A percentile compares a stretch with the other conserved stretches of the same genome.
Conservation (phyloP, 495 filamentous ascomycete species). For the Pseudotulostoma volvatum region DNA sequence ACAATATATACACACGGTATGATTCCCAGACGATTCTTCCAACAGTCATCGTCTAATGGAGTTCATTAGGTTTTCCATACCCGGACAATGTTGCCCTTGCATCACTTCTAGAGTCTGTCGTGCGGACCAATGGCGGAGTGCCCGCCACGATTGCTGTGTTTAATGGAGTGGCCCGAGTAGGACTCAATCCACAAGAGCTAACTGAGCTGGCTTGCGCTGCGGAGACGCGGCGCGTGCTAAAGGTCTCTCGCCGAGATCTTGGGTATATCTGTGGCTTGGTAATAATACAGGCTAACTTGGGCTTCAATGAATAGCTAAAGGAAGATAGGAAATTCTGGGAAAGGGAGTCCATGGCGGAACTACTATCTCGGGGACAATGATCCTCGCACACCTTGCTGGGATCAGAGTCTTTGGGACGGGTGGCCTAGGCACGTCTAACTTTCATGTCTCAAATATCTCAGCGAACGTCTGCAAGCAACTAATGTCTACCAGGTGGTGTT, state of each 20-base stretch:
- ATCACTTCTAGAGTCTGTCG: conserved; percentile 50
- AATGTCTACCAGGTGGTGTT: conserved; percentile 62
- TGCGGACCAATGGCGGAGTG: conserved; percentile 66
- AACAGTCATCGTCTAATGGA: conserved; percentile 1
- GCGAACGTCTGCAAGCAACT: background rate
- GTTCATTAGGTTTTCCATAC: conserved; percentile 72
- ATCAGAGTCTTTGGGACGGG: conserved; percentile 90
- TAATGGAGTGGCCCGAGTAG: conserved; percentile 65
- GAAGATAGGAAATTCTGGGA: conserved; percentile 40
- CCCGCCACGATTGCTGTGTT: conserved; percentile 87
- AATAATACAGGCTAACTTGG: conserved; percentile 6
- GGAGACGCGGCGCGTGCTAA: conserved; percentile 44
- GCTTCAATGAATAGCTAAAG: background rate
- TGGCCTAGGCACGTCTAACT: conserved; percentile 23
- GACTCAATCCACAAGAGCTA: conserved; percentile 52
- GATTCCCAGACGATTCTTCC: conserved; percentile 4
- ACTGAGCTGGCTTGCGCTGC: conserved; percentile 50
- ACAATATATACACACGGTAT: conserved; percentile 75
- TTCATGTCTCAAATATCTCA: conserved; percentile 1
- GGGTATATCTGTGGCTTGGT: conserved; percentile 69
- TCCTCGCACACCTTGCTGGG: conserved; percentile 72
- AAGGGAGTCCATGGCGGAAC: conserved; percentile 69
- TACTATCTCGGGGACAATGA: conserved; percentile 83
- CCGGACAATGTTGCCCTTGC: conserved; percentile 63
- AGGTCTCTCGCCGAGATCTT: conserved; percentile 75